These are phyloP conservation scores for Neurospora cerealis DNA, from an alignment of 495 filamentous ascomycete genomes.

Conservation along the genomic window DNA sequence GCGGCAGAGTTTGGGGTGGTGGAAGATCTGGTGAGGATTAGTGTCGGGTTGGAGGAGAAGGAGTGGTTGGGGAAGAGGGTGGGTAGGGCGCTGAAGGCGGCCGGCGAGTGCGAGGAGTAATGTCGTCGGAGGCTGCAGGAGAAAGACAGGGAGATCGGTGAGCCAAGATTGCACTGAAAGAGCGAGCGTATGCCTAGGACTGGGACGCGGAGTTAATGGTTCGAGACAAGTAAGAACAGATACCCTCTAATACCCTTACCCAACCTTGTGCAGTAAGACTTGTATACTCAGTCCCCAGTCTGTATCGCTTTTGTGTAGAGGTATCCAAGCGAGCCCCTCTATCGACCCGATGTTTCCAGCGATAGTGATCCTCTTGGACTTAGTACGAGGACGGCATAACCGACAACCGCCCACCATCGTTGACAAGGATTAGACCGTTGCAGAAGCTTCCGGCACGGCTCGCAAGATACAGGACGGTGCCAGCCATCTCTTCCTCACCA, in stretches of 20 bases:
- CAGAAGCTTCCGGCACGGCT: constrained; percentile 47
- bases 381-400: constrained; percentile 37
- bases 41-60: constrained; percentile 18
- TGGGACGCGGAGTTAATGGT: no score
- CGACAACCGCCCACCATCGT: constrained; percentile 46
- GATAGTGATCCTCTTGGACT: no score
- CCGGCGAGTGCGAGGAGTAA: not conserved
- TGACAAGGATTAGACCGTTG: constrained; percentile 46
- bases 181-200: not conserved
- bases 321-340: no score
- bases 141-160: not conserved
- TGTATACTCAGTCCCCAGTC: no score
- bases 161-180: not conserved
- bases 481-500: constrained; percentile 48
- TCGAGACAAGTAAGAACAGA: not conserved
- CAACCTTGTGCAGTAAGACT: no score
- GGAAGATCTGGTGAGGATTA: constrained; percentile 21
- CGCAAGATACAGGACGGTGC: constrained; percentile 44
- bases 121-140: not conserved
- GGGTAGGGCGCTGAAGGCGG: constrained; percentile 4
- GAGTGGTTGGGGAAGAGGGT: constrained; percentile 14
- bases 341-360: no score
- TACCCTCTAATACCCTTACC: not conserved
- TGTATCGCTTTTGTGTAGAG: no score
- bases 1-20: constrained; percentile 18